These are phyloP conservation scores for Huntiella bhutanensis DNA, from an alignment of 2,329 filamentous ascomycete genomes.

Conservation along the genomic window DNA sequence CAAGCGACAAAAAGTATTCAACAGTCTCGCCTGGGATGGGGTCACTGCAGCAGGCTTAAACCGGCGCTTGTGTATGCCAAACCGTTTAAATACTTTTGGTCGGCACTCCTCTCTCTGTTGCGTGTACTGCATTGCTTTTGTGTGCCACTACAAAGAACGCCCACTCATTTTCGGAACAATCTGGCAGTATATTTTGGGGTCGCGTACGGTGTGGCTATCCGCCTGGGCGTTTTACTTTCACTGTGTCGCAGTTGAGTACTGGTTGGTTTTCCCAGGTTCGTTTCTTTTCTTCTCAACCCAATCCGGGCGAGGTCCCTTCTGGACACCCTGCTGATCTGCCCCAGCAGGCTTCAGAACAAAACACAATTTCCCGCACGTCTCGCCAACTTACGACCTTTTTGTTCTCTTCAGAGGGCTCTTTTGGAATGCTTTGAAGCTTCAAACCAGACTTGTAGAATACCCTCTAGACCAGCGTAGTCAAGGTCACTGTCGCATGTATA, in stretches of 20 bases:
- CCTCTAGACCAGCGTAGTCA: too few relatives aligned
- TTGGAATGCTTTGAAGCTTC: too few relatives aligned
- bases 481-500: too few relatives aligned
- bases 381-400: too few relatives aligned
- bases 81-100: conserved; percentile 7
- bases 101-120: background rate
- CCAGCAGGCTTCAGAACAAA: too few relatives aligned
- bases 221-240: conserved; percentile 2
- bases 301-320: too few relatives aligned
- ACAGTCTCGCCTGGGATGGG: background rate
- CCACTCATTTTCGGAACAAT: background rate
- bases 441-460: too few relatives aligned
- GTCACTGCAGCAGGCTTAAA: background rate
- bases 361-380: too few relatives aligned
- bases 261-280: background rate
- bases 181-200: background rate
- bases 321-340: too few relatives aligned
- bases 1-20: conserved; percentile 4
- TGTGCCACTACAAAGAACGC: conserved; percentile 6
- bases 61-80: background rate
- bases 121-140: background rate
- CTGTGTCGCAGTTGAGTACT: conserved; percentile 1
- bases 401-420: too few relatives aligned
- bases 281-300: background rate
- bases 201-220: conserved; percentile 7